phyloP scores from a whole-genome alignment of 495 filamentous ascomycete species.

The Penicillium cataractarum region DNA sequence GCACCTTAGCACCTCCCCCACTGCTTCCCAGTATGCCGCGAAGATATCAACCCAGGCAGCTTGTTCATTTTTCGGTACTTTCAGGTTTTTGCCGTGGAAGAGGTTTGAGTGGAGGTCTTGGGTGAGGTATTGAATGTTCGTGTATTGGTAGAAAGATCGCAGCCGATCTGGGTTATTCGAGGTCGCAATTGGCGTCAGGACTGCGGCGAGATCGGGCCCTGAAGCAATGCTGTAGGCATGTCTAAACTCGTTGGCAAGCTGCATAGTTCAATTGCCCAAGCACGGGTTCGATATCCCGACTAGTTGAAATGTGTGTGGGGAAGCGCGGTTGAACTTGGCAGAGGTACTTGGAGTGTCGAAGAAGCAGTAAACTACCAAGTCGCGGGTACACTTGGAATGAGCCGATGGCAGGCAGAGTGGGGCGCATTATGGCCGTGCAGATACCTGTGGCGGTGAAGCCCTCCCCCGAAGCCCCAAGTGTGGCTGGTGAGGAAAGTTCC shows the following conservation, averaged over 20 bases:
- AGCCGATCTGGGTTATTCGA: conserved; percentile 60
- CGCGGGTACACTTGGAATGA: background rate
- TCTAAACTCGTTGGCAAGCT: conserved; percentile 3
- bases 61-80: conserved; percentile 64
- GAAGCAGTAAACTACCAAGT: background rate
- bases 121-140: conserved; percentile 60
- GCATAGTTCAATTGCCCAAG: background rate
- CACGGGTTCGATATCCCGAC: background rate
- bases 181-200: conserved; percentile 68
- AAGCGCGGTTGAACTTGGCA: conserved; percentile 56
- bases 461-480: conserved; percentile 8
- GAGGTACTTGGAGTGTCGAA: conserved; percentile 30
- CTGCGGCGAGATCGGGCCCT: conserved; percentile 68
- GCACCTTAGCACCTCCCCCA: conserved; percentile 65
- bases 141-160: conserved; percentile 59
- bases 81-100: conserved; percentile 56
- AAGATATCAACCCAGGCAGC: conserved; percentile 84
- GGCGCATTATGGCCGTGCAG: conserved; percentile 18
- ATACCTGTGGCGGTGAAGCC: conserved; percentile 15
- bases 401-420: background rate
- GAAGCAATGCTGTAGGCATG: conserved; percentile 54
- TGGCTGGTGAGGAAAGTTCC: background rate
- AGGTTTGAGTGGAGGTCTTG: conserved; percentile 64
- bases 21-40: conserved; percentile 77
- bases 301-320: background rate